Evolutionary conservation across 1,284 basidiomycete species (phyloP), one percentile per base, ranked within the genome.

Genomic region (Tylopilus sp.): DNA sequence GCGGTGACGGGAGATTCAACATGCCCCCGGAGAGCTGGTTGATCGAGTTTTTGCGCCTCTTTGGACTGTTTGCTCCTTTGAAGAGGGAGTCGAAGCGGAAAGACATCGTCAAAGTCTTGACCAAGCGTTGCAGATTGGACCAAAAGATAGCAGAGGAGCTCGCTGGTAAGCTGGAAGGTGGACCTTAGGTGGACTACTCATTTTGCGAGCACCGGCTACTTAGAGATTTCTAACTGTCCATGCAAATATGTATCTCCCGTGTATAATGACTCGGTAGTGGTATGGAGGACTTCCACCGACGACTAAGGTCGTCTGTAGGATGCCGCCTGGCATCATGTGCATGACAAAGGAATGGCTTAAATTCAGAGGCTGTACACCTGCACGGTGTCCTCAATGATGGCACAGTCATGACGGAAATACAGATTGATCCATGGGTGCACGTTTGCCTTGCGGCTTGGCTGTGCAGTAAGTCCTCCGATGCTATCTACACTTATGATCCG

Each of bases 11-110:
- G 54, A 75, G 62, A 55, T 76, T 74, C 26, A 64, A 26, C 18
- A 79, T 77, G 75, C 77, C 77, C 0, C 26, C 75, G 6, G 77
- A 78, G 15, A 47, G 57, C 10, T 79, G 75, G 77, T 32, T 69
- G 26, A 4, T 73, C 52, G 69, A 67, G 52, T 66, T 78, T 64
- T 55, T 77, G 59, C 75, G 71, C 44, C 2, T 60, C 29, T 76
- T 78, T 54, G 75, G 75, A 18, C 0, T 75, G 47, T 76, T 76
- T 52, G 66, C 72, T 9, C 64, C 70, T 22, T 51, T 71, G 56
- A 78, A 73, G 65, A 70, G 54, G 58, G 65, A 62, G 16, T 57
- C 68, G 38, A 76, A 73, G 66, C 64, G 60, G 13, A 76, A 76
- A 66, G 74, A 77, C 1, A 59, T 76, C 1, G 1, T 68, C 22